These are phyloP conservation scores for Aspergillus indologenus DNA, from an alignment of 495 filamentous ascomycete species.

Conservation along the genomic window DNA sequence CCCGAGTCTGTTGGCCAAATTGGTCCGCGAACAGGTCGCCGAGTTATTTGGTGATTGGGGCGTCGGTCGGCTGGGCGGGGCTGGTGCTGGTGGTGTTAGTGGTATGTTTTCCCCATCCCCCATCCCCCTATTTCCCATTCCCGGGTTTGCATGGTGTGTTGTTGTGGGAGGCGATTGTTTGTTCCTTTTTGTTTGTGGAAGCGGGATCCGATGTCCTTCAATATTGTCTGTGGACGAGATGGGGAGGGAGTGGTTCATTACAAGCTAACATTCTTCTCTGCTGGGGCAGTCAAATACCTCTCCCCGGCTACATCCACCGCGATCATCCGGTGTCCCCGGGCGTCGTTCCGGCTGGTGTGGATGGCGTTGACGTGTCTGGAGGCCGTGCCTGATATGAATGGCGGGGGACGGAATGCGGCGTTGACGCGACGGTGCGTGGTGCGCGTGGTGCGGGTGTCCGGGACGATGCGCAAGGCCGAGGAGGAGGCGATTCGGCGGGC, in stretches of 20 bases:
- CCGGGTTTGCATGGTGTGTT: slow-evolving; percentile 5
- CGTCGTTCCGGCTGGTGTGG: slow-evolving; percentile 84
- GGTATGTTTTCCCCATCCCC: slow-evolving; percentile 41
- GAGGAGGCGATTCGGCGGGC: slow-evolving; percentile 80
- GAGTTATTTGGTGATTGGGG: slow-evolving; percentile 91
- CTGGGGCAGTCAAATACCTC: slow-evolving; percentile 77
- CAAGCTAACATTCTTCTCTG: slow-evolving; percentile 10
- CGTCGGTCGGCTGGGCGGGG: slow-evolving; percentile 56
- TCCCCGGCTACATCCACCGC: slow-evolving; percentile 90
- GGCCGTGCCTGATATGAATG: slow-evolving; percentile 53
- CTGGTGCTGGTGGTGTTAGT: slow-evolving; percentile 56
- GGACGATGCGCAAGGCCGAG: slow-evolving; percentile 89
- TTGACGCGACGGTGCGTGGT: slow-evolving; percentile 61
- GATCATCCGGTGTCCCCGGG: slow-evolving; percentile 76
- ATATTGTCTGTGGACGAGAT: no score
- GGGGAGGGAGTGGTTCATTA: no score
- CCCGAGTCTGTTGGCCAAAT: slow-evolving; percentile 57
- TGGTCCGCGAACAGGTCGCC: slow-evolving; percentile 64
- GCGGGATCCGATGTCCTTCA: no score
- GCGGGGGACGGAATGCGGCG: slow-evolving; percentile 30
- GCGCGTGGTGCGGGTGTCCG: slow-evolving; percentile 85
- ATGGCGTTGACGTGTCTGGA: slow-evolving; percentile 80
- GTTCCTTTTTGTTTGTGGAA: no score
- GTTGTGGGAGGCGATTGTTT: no score
- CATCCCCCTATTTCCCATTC: neutral